A percentile compares a stretch with the other conserved stretches of the same genome.
phyloP scores from a whole-genome alignment of 1,284 basidiomycete genomes.

The Lentinus polychrous region DNA sequence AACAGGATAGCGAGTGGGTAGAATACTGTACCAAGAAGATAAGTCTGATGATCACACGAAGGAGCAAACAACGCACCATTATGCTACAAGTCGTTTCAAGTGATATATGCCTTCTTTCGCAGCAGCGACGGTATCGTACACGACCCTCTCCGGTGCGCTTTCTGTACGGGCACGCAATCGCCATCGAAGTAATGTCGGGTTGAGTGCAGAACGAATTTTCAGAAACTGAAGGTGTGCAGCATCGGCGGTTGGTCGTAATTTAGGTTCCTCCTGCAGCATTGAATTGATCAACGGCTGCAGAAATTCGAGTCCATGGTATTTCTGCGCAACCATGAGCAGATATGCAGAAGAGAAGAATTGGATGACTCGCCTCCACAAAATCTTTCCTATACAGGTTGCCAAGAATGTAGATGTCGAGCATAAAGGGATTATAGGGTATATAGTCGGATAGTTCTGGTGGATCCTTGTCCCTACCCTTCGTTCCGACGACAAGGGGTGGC shows the following conservation, averaged over 20 bases:
- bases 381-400: slow-evolving; percentile 3
- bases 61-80: too few species aligned
- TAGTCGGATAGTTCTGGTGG: slow-evolving; percentile 22
- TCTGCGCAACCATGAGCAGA: neutral
- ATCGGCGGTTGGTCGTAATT: neutral
- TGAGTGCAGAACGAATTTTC: neutral
- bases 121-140: slow-evolving; percentile 11
- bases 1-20: too few species aligned
- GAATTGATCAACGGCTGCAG: neutral
- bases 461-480: slow-evolving; percentile 17
- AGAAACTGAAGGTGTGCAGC: neutral
- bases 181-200: neutral
- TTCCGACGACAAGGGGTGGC: slow-evolving; percentile 10
- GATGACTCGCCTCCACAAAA: slow-evolving; percentile 4
- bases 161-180: slow-evolving; percentile 2
- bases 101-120: too few species aligned
- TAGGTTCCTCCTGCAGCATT: slow-evolving; percentile 1
- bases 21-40: too few species aligned
- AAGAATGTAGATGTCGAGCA: slow-evolving; percentile 7
- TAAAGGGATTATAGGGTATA: slow-evolving; percentile 5
- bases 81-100: too few species aligned
- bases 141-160: slow-evolving; percentile 3
- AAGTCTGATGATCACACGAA: too few species aligned
- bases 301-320: slow-evolving; percentile 4
- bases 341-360: neutral